A percentile compares a stretch with the other conserved stretches of the same genome.
phyloP scores from a whole-genome alignment of 768 basidiomycete genomes.

The Trametes maxima region DNA sequence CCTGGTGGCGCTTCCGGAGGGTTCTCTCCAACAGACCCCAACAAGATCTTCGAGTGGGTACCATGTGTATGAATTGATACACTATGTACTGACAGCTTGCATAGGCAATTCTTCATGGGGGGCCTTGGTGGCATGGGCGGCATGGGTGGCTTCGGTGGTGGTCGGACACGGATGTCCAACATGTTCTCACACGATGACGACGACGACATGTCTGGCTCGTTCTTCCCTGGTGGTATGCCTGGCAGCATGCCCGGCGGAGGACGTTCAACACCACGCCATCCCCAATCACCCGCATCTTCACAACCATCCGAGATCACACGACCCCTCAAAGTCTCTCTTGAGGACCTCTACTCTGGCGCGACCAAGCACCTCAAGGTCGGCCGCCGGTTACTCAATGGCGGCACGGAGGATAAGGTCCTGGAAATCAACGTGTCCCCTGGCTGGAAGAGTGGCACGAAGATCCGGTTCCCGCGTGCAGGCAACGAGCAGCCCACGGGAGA shows the following conservation, averaged over 20 bases:
- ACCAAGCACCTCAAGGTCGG: conserved; percentile 89
- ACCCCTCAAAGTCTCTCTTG: conserved; percentile 82
- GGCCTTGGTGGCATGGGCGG: conserved; percentile 42
- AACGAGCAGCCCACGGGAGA: conserved; percentile 74
- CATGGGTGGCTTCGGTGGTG: conserved; percentile 38
- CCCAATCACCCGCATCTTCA: conserved; percentile 35
- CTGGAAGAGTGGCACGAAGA: conserved; percentile 96
- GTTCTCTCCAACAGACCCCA: conserved; percentile 80
- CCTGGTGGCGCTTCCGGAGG: conserved; percentile 42
- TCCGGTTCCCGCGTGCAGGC: conserved; percentile 85
- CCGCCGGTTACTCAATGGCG: conserved; percentile 69
- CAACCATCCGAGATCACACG: conserved; percentile 74
- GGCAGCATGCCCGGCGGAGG: conserved; percentile 48
- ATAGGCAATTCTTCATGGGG: conserved; percentile 65
- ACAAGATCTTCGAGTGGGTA: conserved; percentile 86
- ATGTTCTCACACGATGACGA: conserved; percentile 33
- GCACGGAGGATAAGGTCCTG: conserved; percentile 82
- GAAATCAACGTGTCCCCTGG: conserved; percentile 83
- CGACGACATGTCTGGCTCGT: conserved; percentile 49
- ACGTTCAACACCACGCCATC: conserved; percentile 34
- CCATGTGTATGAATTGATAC: background rate
- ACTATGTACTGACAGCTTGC: conserved; percentile 5
- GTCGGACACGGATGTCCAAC: conserved; percentile 17
- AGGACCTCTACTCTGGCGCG: conserved; percentile 84
- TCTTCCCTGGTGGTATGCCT: conserved; percentile 63